phyloP scores from a whole-genome alignment of 2,329 filamentous ascomycete genomes.

The Huntiella bhutanensis region DNA sequence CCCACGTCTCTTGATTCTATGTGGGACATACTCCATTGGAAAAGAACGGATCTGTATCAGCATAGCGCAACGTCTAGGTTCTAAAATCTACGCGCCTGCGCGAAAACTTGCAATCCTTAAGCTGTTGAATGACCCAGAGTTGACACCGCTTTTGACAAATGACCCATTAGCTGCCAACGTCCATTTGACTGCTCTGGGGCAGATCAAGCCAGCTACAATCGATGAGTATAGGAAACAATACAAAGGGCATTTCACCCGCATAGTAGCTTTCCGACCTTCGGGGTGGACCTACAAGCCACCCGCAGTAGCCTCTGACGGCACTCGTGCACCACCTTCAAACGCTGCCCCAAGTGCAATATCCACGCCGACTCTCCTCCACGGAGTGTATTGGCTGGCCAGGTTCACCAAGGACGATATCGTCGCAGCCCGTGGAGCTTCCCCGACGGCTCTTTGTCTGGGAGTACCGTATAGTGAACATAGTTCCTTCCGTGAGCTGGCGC shows the following conservation, averaged over 20 bases:
- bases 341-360: conserved; percentile 30
- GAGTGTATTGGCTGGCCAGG: conserved; percentile 52
- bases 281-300: conserved; percentile 83
- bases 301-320: conserved; percentile 17
- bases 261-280: conserved; percentile 80
- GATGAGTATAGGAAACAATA: conserved; percentile 71
- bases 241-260: conserved; percentile 63
- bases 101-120: conserved; percentile 69
- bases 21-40: conserved; percentile 93
- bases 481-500: conserved; percentile 79
- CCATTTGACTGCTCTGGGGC: conserved; percentile 92
- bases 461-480: conserved; percentile 95
- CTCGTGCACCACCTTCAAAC: conserved; percentile 14
- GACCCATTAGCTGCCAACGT: conserved; percentile 77
- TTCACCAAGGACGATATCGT: conserved; percentile 56
- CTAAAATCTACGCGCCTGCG: conserved; percentile 75
- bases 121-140: conserved; percentile 69
- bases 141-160: conserved; percentile 56
- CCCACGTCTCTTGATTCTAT: conserved; percentile 53
- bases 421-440: conserved; percentile 67
- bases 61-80: conserved; percentile 67
- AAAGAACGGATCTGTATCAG: conserved; percentile 92
- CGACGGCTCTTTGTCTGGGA: conserved; percentile 70
- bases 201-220: conserved; percentile 79
- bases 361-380: conserved; percentile 33